Percentiles rank a stretch among this genome's conserved stretches.
Conservation (phyloP, 2,329 filamentous ascomycete species). For the Tolypocladium tundrense region DNA sequence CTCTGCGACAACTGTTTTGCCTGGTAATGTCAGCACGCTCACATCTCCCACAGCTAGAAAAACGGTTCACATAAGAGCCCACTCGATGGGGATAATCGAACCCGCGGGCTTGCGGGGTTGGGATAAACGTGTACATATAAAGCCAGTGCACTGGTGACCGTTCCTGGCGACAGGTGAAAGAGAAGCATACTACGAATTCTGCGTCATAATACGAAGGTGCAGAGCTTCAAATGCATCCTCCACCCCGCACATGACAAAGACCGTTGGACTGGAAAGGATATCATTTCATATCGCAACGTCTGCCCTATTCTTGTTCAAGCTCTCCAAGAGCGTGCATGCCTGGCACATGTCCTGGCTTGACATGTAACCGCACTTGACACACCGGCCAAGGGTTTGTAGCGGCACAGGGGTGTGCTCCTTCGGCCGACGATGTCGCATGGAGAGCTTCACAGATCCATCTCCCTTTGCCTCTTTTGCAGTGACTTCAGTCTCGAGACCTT, state of each 20-base stretch:
- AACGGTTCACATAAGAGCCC: conserved; percentile 32
- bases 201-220: background rate
- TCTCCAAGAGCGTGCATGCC: conserved; percentile 82
- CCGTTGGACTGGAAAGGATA: background rate
- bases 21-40: background rate
- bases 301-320: conserved; percentile 70
- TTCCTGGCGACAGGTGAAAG: background rate
- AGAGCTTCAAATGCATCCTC: background rate
- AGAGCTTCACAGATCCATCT: conserved; percentile 22
- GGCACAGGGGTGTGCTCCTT: conserved; percentile 22
- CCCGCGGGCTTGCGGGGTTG: background rate
- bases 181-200: background rate
- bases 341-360: conserved; percentile 92
- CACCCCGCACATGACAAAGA: background rate
- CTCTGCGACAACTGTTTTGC: background rate
- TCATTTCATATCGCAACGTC: conserved; percentile 41
- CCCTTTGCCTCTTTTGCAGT: conserved; percentile 11
- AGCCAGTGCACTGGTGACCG: conserved; percentile 1
- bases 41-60: conserved; percentile 34
- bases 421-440: conserved; percentile 17
- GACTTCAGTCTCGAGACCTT: conserved; percentile 21
- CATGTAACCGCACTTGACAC: conserved; percentile 84
- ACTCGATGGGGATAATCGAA: conserved; percentile 1
- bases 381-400: conserved; percentile 72
- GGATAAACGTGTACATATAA: conserved; percentile 9